Evolutionary conservation across 441 rosid genomes (phyloP).

Genomic region (Bruguiera hainesii): DNA sequence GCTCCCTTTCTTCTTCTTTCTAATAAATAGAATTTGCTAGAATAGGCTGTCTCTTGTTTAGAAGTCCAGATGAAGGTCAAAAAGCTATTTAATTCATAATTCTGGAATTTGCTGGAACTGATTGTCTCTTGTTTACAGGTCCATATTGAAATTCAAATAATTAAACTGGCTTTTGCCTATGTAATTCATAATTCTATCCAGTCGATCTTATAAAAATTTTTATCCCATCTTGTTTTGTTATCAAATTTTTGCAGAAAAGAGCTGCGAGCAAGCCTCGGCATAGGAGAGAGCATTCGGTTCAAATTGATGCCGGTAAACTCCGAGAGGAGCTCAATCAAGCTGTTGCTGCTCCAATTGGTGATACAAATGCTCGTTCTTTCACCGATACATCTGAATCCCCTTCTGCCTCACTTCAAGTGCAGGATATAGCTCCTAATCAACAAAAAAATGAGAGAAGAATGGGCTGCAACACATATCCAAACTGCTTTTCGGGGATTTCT

Average conservation of each 20-base stretch:
- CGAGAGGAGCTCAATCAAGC: constrained; percentile 50
- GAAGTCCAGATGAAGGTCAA: constrained; percentile 5
- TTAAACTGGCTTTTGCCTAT: background rate
- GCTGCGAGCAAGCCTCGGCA: constrained; percentile 52
- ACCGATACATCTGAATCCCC: constrained; percentile 49
- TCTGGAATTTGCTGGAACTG: background rate
- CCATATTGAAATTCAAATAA: background rate
- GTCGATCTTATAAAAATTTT: background rate
- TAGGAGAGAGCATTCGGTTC: constrained; percentile 59
- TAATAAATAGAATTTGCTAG: background rate
- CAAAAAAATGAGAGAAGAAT: constrained; percentile 47
- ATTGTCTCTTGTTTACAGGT: constrained; percentile 1
- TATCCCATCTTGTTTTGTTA: constrained; percentile 10
- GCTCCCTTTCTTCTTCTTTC: background rate
- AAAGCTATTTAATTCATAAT: background rate
- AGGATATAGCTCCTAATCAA: constrained; percentile 40
- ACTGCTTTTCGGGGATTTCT: constrained; percentile 91
- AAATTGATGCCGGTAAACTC: constrained; percentile 49
- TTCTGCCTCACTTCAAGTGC: constrained; percentile 49
- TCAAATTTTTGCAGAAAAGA: constrained; percentile 41
- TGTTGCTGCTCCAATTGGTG: constrained; percentile 26
- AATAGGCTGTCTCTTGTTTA: background rate
- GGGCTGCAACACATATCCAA: constrained; percentile 82
- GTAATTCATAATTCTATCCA: no score
- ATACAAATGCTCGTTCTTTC: constrained; percentile 31